These are phyloP conservation scores for Leersia perrieri DNA, from an alignment of 176 grass and related monocot genomes.

Conservation along the genomic window DNA sequence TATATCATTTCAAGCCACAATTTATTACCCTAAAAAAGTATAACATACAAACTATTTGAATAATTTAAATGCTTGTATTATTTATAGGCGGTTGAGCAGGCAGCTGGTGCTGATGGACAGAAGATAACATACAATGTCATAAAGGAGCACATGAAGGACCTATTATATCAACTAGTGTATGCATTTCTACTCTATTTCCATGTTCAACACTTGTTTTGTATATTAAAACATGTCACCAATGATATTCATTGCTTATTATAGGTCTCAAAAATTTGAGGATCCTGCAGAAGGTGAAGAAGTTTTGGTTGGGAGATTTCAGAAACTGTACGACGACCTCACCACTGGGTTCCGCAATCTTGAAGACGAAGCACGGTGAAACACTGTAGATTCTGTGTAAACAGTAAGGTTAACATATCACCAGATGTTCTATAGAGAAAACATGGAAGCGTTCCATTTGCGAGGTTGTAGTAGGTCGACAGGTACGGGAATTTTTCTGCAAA, in stretches of 20 bases:
- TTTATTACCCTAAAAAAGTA: neutral
- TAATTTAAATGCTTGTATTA: neutral
- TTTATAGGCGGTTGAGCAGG: slow-evolving; percentile 74
- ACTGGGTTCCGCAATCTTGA: slow-evolving; percentile 77
- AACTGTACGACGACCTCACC: slow-evolving; percentile 77
- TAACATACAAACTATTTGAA: neutral
- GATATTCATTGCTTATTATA: slow-evolving; percentile 26
- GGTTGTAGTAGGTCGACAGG: slow-evolving; percentile 34
- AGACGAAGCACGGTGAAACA: slow-evolving; percentile 62
- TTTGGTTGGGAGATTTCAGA: slow-evolving; percentile 68
- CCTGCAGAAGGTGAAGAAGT: slow-evolving; percentile 68
- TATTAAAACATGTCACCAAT: neutral
- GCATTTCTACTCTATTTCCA: slow-evolving; percentile 16
- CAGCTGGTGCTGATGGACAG: slow-evolving; percentile 67
- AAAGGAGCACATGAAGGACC: slow-evolving; percentile 81
- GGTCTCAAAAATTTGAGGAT: slow-evolving; percentile 93
- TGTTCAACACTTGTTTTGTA: neutral
- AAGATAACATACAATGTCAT: slow-evolving; percentile 87
- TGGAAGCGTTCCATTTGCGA: neutral
- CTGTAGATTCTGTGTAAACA: slow-evolving; percentile 45
- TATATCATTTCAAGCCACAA: neutral
- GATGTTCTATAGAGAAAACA: slow-evolving; percentile 19
- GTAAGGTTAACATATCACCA: slow-evolving; percentile 21
- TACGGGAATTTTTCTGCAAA: slow-evolving; percentile 20
- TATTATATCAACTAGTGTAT: slow-evolving; percentile 92